A percentile compares a stretch with the other conserved stretches of the same genome.
phyloP scores from a whole-genome alignment of 441 rosid species.

The Jatropha multifida region DNA sequence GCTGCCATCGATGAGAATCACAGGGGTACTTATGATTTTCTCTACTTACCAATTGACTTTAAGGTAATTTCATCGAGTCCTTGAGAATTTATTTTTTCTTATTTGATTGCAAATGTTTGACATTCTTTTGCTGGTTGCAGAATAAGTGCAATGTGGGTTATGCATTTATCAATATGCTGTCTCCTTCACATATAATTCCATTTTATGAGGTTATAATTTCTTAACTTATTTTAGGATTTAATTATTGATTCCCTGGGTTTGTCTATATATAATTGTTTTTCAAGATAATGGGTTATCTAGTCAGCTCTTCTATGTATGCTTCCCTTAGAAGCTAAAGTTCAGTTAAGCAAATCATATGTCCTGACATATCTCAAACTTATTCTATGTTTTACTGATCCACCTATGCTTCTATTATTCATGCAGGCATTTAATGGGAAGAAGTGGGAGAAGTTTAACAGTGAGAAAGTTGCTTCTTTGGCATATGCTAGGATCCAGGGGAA shows the following conservation, averaged over 20 bases:
- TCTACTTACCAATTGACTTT: slow-evolving; percentile 94
- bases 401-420: slow-evolving; percentile 19
- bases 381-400: slow-evolving; percentile 4
- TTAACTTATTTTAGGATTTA: background rate
- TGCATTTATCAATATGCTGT: slow-evolving; percentile 96
- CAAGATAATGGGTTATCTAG: background rate
- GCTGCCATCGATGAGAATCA: slow-evolving; percentile 94
- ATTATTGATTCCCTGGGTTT: background rate
- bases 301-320: background rate
- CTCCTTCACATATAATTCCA: slow-evolving; percentile 77
- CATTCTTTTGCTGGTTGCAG: slow-evolving; percentile 44
- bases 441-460: slow-evolving; percentile 99
- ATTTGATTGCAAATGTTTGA: slow-evolving; percentile 9
- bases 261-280: background rate
- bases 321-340: background rate
- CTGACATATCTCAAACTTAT: background rate
- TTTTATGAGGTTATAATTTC: slow-evolving; percentile 68
- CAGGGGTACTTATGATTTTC: slow-evolving; percentile 82
- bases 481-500: slow-evolving; percentile 98
- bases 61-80: slow-evolving; percentile 51
- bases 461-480: slow-evolving; percentile 96
- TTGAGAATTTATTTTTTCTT: background rate
- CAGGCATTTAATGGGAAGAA: slow-evolving; percentile 97
- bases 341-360: background rate
- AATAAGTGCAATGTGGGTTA: slow-evolving; percentile 99